Evolutionary conservation across 306 rosid species (phyloP), one percentile per base, ranked within the genome.

Genomic region (Vigna trinervia): DNA sequence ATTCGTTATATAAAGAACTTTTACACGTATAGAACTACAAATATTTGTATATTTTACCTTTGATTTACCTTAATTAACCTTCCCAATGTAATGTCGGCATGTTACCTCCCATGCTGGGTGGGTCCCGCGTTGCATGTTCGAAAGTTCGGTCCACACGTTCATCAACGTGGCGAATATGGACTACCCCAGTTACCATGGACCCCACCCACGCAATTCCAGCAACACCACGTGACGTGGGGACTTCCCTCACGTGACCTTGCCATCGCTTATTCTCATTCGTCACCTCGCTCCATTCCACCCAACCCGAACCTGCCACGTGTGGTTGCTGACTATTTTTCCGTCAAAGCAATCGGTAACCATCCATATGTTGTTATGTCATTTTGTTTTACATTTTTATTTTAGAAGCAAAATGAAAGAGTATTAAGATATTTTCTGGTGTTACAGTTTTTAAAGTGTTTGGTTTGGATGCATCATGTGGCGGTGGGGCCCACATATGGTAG

Each of bases 171-270:
- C 86, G 45, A 20, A 41, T 47, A 12, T 32, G 36, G 81, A 54
- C 85, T 79, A 73, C 60, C 65, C n/a, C 62, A 19, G 8, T 59
- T 30, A 64, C 19, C 4, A 54, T 86, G 86, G 92, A 81, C 13
- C 86, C 89, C 88, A 71, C 43, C 77, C 46, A 77, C 82, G 5
- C 26, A 7, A 1, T 62, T 78, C 85, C 87, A 89, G 46, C 64
- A 54, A 23, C 43, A 13, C 66, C 90, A 84, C 81, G 83, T 58
- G 87, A 74, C 61, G 81, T 74, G 86, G 86, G 87, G 84, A 82
- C n/a, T 13, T 3, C 12, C 48, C 88, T 89, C 96, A 89, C 90
- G 94, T 87, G 94, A 87, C 87, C 45, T 39, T 79, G 81, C 79
- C 76, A 19, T 26, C 12, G 23, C 47, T 76, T 75, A 41, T 76